Evolutionary conservation across 1,139 yeast genomes (phyloP).

Genomic region (Yamadazyma diddensiae): DNA sequence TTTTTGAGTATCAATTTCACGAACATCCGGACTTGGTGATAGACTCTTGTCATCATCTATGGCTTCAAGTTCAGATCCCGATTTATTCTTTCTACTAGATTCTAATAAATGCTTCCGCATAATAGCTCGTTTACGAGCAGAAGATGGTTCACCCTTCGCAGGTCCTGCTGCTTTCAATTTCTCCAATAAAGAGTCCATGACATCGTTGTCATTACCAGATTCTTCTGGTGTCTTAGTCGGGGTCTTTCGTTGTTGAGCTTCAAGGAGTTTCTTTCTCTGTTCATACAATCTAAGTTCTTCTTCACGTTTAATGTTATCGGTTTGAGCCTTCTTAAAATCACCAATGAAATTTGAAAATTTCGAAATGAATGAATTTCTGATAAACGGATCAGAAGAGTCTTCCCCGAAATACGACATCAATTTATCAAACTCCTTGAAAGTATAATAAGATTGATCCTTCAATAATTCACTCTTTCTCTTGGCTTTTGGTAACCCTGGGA

Average conservation of each 20-base stretch:
- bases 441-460: constrained; percentile 58
- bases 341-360: constrained; percentile 70
- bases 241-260: constrained; percentile 32
- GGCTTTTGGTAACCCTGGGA: constrained; percentile 67
- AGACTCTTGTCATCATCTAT: constrained; percentile 7
- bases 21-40: constrained; percentile 6
- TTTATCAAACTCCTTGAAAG: constrained; percentile 65
- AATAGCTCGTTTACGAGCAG: constrained; percentile 80
- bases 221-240: constrained; percentile 15
- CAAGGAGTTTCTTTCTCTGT: constrained; percentile 63
- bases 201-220: constrained; percentile 43
- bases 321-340: constrained; percentile 74
- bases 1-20: background rate
- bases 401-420: constrained; percentile 77
- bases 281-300: constrained; percentile 78
- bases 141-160: constrained; percentile 66
- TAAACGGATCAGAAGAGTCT: constrained; percentile 66
- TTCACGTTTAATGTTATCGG: constrained; percentile 74
- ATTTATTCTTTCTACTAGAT: constrained; percentile 22
- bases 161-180: constrained; percentile 75
- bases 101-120: constrained; percentile 62
- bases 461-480: constrained; percentile 63
- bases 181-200: constrained; percentile 72
- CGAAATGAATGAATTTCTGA: constrained; percentile 64
- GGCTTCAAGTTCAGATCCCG: constrained; percentile 2